Conservation (phyloP, 2,329 filamentous ascomycete species). For the Apiospora phragmitis region DNA sequence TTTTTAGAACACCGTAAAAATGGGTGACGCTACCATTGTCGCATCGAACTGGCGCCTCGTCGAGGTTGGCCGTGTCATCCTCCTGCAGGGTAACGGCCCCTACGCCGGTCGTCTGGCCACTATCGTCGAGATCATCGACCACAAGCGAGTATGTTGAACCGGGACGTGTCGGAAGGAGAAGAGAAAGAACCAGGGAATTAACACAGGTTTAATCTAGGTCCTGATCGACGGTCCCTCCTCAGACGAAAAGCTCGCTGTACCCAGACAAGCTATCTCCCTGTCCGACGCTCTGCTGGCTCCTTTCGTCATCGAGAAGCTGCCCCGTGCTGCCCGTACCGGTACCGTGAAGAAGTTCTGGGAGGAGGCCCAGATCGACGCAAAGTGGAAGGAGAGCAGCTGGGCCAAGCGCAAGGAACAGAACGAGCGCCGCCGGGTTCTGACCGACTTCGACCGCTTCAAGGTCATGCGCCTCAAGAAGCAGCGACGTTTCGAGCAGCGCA, state of each 20-base stretch:
- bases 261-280: conserved; percentile 84
- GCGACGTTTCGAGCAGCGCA: conserved; percentile 96
- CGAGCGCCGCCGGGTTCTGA: conserved; percentile 85
- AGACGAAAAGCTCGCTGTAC: conserved; percentile 75
- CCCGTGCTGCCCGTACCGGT: conserved; percentile 80
- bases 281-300: conserved; percentile 84
- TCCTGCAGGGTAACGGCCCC: conserved; percentile 79
- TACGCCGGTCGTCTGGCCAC: conserved; percentile 84
- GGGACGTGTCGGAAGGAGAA: not conserved
- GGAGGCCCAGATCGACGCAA: conserved; percentile 85
- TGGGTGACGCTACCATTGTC: conserved; percentile 82
- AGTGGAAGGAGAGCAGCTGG: conserved; percentile 90
- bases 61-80: conserved; percentile 96
- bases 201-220: conserved; percentile 58
- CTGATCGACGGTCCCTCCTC: conserved; percentile 92
- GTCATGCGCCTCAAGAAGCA: conserved; percentile 99
- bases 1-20: conserved; percentile 64
- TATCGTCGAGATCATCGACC: conserved; percentile 99
- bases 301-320: conserved; percentile 82
- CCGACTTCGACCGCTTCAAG: conserved; percentile 99
- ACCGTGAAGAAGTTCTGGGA: conserved; percentile 88
- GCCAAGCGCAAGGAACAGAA: conserved; percentile 89
- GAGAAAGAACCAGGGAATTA: conserved; percentile 10
- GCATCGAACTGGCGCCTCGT: conserved; percentile 90
- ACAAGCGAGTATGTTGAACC: conserved; percentile 90